These are phyloP conservation scores for Strombidium stylifer DNA, from an alignment of 73 alveolate genomes.

Conservation along the genomic window DNA sequence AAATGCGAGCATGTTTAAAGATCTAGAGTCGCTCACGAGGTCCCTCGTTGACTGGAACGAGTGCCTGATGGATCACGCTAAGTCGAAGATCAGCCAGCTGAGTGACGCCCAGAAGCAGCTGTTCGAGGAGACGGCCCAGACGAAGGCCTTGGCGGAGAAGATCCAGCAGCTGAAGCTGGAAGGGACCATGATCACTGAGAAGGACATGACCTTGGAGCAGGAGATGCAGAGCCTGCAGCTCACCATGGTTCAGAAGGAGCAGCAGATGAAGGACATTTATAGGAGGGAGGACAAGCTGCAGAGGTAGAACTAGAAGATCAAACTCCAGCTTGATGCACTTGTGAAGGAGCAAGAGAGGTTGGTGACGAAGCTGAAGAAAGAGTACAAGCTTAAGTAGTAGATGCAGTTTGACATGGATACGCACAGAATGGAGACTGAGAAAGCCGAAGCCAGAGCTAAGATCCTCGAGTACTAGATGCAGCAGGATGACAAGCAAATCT, in stretches of 20 bases:
- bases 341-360: conserved; percentile 43
- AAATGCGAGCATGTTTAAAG: no score
- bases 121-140: no score
- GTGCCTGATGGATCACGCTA: no score
- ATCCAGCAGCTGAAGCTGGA: background rate
- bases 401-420: no score
- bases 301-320: conserved; percentile 11
- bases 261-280: conserved; percentile 5
- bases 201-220: background rate
- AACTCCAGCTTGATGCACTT: conserved; percentile 9
- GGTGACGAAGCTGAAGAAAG: background rate
- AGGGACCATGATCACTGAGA: conserved; percentile 5
- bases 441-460: no score
- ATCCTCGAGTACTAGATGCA: no score
- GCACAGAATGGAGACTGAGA: no score
- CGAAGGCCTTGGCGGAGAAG: background rate
- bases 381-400: conserved; percentile 10
- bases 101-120: no score
- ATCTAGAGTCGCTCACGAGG: no score
- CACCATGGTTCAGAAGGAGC: conserved; percentile 14
- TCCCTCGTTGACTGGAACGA: no score
- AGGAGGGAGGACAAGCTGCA: conserved; percentile 38
- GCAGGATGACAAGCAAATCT: no score
- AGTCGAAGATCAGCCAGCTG: no score
- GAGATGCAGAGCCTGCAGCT: conserved; percentile 8